Percentiles rank a stretch among this genome's conserved stretches.
Evolutionary conservation across 2,329 filamentous ascomycete genomes (phyloP).

Genomic region (Cladosporium cucumerinum): DNA sequence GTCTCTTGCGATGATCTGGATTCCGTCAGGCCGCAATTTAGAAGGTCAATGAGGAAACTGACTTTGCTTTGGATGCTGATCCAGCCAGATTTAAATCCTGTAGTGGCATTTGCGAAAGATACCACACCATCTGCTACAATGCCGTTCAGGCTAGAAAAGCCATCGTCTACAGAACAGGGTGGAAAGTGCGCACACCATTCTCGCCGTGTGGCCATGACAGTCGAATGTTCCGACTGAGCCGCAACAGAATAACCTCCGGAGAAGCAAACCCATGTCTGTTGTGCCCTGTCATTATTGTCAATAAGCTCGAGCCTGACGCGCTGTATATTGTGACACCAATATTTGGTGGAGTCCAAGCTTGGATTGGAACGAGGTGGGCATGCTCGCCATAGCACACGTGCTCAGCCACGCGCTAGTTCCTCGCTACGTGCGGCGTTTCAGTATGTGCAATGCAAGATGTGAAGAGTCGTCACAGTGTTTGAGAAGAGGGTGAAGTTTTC

Average conservation of each 20-base stretch:
- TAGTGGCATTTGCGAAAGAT: background rate
- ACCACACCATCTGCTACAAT: no score
- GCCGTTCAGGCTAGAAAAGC: no score
- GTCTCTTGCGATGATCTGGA: background rate
- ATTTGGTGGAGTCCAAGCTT: background rate
- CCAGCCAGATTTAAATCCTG: background rate
- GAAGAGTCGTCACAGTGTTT: background rate
- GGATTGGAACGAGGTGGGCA: background rate
- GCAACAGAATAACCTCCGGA: no score
- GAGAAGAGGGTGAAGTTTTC: background rate
- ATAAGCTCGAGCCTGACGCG: background rate
- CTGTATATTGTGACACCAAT: background rate
- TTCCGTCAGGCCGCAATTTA: background rate
- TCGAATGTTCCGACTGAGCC: no score
- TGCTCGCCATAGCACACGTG: background rate
- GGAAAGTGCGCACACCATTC: no score
- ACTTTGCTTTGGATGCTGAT: background rate
- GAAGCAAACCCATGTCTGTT: background rate
- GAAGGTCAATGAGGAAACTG: background rate
- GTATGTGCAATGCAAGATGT: background rate
- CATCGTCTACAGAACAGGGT: no score
- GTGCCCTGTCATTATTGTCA: background rate
- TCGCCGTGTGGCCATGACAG: no score
- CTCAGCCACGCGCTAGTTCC: background rate
- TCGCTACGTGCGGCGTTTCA: background rate